Base-by-base conservation (phyloP, 768 basidiomycete genomes). In the Boletus rufocinnamomeus region DNA sequence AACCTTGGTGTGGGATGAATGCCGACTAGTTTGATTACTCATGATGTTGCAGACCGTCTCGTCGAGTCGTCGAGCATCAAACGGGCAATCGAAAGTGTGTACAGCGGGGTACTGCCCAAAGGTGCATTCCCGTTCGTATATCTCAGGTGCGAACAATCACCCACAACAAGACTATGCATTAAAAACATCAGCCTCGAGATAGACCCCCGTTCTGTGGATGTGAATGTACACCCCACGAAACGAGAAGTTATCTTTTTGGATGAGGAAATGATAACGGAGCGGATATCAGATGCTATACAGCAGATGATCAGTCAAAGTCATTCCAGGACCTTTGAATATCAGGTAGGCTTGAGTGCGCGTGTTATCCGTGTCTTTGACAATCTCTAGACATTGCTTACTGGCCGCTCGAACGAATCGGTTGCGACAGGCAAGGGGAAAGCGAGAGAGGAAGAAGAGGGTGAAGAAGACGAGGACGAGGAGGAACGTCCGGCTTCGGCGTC, bases 211-310 rank as follows among this genome's bases (percentile, higher is more conserved):
- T 86, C 89, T 27, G 89, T 99, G 19, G 97, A 99, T 65, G 95
- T 98, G 54, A 99, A 99, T 66, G 94, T 98, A 9, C 95, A 98
- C 69, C 97, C 96, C 0, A 98, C 97, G 2, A 99, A 99, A 71
- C 89, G 91, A 46, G 95, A 98, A 71, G 94, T 98, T 1, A 92
- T 94, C 63, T 98, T 98, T 67, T 72, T 98, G 50, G 85, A 97
- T 60, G 94, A 98, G 70, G 96, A 98, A 52, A 78, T 75, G 16
- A 91, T 98, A 66, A 87, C 87, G 7, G 86, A 92, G 62, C 78
- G 78, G 9, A 85, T 98, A 46, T 84, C 88, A 16, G 85, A 90
- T 66, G 80, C 79, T 1, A 78, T 98, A 3, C 90, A 93, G 61
- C 74, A 81, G n/a, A 75, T 95, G 14, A 77, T 82, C 44, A 81